These are phyloP conservation scores for Fusarium humuli DNA, from an alignment of 2,329 filamentous ascomycete genomes.

Conservation along the genomic window DNA sequence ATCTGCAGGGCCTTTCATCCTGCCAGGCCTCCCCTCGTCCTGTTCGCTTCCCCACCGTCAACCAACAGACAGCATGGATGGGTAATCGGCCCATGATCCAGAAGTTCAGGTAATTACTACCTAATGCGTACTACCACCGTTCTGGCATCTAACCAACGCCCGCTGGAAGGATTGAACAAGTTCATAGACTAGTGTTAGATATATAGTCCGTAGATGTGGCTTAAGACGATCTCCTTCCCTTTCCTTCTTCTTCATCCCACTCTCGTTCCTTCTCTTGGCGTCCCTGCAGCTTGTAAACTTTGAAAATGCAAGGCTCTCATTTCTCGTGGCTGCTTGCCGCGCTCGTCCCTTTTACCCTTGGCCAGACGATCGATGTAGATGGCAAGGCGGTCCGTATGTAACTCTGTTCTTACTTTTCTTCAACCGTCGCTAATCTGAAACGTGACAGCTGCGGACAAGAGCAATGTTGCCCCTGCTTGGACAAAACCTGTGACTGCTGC, in stretches of 20 bases:
- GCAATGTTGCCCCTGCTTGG: constrained; percentile 44
- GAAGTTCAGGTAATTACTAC: constrained; percentile 30
- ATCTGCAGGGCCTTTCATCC: neutral
- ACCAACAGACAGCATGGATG: constrained; percentile 19
- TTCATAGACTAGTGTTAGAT: constrained; percentile 10
- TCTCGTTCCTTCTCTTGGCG: constrained; percentile 17
- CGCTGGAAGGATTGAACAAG: neutral
- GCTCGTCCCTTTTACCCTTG: constrained; percentile 22
- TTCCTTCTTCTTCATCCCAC: neutral
- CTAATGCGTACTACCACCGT: constrained; percentile 21
- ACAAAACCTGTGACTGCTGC: neutral
- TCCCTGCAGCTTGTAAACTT: constrained; percentile 16
- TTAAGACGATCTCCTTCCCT: constrained; percentile 15
- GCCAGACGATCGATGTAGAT: constrained; percentile 38
- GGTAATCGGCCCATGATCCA: constrained; percentile 9
- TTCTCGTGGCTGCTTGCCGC: constrained; percentile 33
- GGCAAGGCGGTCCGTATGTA: constrained; percentile 38
- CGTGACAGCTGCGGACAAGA: constrained; percentile 31
- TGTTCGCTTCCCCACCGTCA: constrained; percentile 5
- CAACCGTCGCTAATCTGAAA: constrained; percentile 33
- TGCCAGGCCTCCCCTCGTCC: neutral
- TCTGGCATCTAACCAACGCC: neutral
- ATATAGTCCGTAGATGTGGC: constrained; percentile 36
- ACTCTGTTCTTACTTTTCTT: neutral
- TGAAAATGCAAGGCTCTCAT: constrained; percentile 23